Base-by-base conservation (phyloP, 2,329 filamentous ascomycete species). In the Lomentospora prolificans region DNA sequence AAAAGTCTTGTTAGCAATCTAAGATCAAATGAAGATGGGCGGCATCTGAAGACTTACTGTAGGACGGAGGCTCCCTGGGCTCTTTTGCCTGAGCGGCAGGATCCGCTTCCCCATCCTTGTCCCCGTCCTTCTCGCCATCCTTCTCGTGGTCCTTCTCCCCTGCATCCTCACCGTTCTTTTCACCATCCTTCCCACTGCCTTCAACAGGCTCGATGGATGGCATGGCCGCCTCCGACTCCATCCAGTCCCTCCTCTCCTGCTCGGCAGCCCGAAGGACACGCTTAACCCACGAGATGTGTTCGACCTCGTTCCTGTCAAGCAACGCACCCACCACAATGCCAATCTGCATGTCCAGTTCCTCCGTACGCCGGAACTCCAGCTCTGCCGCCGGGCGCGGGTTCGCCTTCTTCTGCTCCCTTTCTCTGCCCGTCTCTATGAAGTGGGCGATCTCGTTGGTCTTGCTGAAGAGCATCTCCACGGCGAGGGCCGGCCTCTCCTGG, bases 391-490 rank as follows among this genome's bases (percentile, higher is more conserved):
- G 81, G 61, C 81, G 82, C 8, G 84, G 80, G 46, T 82, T 78
- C n/a, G 69, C 64, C 17, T 78, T 75, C 61, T 92, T 90, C 66
- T 87, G 89, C 62, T 90, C 86, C 65, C 85, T 89, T 64, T 96
- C 90, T 62, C 89, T 87, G 0, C 94, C 94, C 64, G 91, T 90
- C 65, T 97, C 91, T 4, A 99, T 78, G 66, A 90, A 97, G 69
- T 88, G 89, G 1, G 90, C 80, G 0, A 89, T 96, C 50, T 81
- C 80, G 53, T 84, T 85, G 57, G 90, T 87, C 69, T 99, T 99
- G 68, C 89, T 95, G 70, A 99, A 99, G 12, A 99, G 76, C 78
- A 99, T 82, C 70, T 99, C 94, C 1, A 95, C 86, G 52, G 95
- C 79, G 41, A 96, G 75, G 59, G 92, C 89, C 0, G 90, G 90